Percentiles rank a stretch among this genome's conserved stretches.
Conservation (phyloP, 306 rosid species). For the Hippophae tibetana region DNA sequence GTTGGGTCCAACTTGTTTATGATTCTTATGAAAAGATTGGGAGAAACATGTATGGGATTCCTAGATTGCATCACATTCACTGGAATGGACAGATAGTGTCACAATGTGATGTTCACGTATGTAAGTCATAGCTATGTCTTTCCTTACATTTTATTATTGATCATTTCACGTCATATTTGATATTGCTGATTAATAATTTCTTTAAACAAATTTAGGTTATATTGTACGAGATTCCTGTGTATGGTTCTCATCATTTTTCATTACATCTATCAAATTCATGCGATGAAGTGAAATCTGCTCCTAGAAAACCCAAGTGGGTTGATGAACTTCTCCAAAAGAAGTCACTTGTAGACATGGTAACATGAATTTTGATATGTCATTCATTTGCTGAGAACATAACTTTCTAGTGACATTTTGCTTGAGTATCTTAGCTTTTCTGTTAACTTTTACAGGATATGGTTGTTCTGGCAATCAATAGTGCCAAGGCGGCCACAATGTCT, state of each 20-base stretch:
- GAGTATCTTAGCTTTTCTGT: constrained; percentile 12
- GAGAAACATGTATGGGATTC: constrained; percentile 38
- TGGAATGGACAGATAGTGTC: constrained; percentile 62
- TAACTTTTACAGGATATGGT: constrained; percentile 47
- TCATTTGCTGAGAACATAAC: constrained; percentile 6
- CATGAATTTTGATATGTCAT: constrained; percentile 20
- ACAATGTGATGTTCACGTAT: constrained; percentile 86
- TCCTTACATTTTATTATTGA: neutral
- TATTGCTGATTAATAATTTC: constrained; percentile 19
- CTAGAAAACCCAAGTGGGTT: constrained; percentile 70
- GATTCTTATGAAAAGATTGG: constrained; percentile 38
- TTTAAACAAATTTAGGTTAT: constrained; percentile 49
- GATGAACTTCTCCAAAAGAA: constrained; percentile 55
- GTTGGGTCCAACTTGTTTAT: constrained; percentile 41
- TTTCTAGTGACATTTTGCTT: neutral
- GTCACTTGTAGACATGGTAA: constrained; percentile 59
- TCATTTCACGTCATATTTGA: neutral
- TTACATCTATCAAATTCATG: constrained; percentile 28
- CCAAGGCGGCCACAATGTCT: constrained; percentile 41
- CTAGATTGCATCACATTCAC: constrained; percentile 65
- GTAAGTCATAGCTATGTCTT: constrained; percentile 47
- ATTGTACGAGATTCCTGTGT: constrained; percentile 60
- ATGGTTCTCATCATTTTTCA: constrained; percentile 72
- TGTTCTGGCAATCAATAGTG: constrained; percentile 69
- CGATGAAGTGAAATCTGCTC: constrained; percentile 35